Evolutionary conservation across 73 alveolate genomes (phyloP), one percentile per base, ranked within the genome.

Genomic region (Uronychia binucleata): DNA sequence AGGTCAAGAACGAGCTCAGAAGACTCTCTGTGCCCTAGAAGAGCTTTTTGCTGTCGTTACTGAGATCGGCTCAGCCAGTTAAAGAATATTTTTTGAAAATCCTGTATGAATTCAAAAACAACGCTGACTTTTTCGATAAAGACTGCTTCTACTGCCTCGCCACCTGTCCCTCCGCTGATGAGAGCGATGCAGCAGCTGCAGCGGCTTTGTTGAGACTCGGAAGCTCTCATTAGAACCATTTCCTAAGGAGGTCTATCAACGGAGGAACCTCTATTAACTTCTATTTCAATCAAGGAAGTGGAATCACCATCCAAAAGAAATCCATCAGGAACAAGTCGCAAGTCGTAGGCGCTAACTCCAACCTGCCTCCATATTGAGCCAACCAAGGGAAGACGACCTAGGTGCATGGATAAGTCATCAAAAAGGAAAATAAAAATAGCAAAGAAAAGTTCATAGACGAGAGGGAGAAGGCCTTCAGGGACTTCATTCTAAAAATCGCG

Each of bases 401-500:
- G n/a, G n/a, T n/a, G n/a, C n/a, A n/a, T n/a, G n/a, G n/a, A 19
- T 11, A 5, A 46, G 5, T 46, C 5, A 46, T 46, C 5, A 46
- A 46, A 46, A 46, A 46, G 67, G 67, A 46, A 5, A 46, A 46
- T 46, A 46, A 11, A 19, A 46, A 19, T 19, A 46, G 19, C n/a
- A 46, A 19, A 46, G 92, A 86, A n/a, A 78, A 79, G 77, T 74
- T n/a, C 74, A 27, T 86, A n/a, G 92, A 86, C 26, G n/a, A 78
- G 35, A 86, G 82, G 34, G 92, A 86, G 31, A 86, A 86, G 67
- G 78, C 75, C 29, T 86, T 79, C 79, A 79, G 84, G 60, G 87
- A 86, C 29, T 46, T 46, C 67, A 11, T 46, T 11, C 19, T 5
- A 19, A 46, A 46, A 46, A 46, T 46, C 19, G 67, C 67, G n/a